phyloP scores from a whole-genome alignment of 2,329 filamentous ascomycete genomes.

The Cordyceps cateniannulata region DNA sequence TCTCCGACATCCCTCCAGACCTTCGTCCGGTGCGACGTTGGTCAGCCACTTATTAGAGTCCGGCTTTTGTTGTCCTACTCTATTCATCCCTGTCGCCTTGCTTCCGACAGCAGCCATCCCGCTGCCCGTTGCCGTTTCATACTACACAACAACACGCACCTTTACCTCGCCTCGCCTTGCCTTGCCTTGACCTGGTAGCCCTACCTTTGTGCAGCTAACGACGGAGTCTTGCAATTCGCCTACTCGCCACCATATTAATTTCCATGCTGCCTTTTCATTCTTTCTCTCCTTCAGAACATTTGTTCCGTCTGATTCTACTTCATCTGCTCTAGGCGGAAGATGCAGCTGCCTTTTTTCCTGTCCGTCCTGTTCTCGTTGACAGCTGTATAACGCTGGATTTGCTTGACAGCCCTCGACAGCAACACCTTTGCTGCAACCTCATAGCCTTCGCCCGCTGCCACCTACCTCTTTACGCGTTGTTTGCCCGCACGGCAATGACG shows the following conservation, averaged over 20 bases:
- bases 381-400: background rate
- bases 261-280: background rate
- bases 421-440: background rate
- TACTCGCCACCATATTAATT: background rate
- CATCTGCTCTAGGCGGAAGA: background rate
- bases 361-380: constrained; percentile 1
- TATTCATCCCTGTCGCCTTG: background rate
- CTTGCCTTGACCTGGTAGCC: background rate
- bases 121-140: background rate
- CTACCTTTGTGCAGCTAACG: background rate
- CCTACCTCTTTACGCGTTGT: background rate
- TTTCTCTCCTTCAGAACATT: background rate
- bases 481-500: constrained; percentile 17
- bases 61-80: background rate
- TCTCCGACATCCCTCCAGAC: background rate
- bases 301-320: background rate
- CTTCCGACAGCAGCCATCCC: background rate
- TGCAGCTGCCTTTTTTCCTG: background rate
- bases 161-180: background rate
- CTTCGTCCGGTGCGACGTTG: background rate
- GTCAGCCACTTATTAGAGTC: constrained; percentile 8
- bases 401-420: background rate
- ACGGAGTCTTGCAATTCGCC: background rate
- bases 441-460: background rate
- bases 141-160: background rate